phyloP scores from a whole-genome alignment of 2,329 filamentous ascomycete genomes.

The Colletotrichum chrysophilum region DNA sequence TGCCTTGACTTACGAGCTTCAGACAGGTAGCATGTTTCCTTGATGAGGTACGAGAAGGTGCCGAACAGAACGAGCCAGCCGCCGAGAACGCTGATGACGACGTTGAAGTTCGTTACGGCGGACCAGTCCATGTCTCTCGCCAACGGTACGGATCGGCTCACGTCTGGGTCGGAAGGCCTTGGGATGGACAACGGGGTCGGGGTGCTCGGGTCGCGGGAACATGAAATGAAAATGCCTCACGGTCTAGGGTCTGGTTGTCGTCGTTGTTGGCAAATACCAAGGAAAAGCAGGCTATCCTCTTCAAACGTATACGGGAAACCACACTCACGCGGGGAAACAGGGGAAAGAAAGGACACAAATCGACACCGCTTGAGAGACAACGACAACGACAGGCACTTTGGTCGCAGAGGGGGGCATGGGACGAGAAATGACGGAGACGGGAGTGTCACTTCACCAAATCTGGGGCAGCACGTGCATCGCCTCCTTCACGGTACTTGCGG shows the following conservation, averaged over 20 bases:
- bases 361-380: background rate
- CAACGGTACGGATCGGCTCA: background rate
- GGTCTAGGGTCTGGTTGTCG: background rate
- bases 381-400: background rate
- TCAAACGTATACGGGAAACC: background rate
- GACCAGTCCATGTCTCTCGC: background rate
- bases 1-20: slow-evolving; percentile 73
- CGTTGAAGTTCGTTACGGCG: slow-evolving; percentile 69
- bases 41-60: slow-evolving; percentile 87
- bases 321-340: background rate
- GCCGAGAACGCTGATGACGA: slow-evolving; percentile 79
- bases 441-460: background rate
- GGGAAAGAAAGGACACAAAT: background rate
- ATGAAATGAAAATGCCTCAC: background rate
- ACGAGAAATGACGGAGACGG: background rate
- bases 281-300: too few species aligned
- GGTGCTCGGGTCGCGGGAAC: background rate
- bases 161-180: background rate
- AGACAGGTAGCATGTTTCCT: slow-evolving; percentile 89
- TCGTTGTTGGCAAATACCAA: too few species aligned
- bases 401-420: background rate
- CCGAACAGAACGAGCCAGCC: slow-evolving; percentile 90
- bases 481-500: background rate
- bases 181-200: background rate
- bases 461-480: background rate